Base-by-base conservation (phyloP, 805 yeast genomes). In the Cyberlindnera nakhonratchasimensis region DNA sequence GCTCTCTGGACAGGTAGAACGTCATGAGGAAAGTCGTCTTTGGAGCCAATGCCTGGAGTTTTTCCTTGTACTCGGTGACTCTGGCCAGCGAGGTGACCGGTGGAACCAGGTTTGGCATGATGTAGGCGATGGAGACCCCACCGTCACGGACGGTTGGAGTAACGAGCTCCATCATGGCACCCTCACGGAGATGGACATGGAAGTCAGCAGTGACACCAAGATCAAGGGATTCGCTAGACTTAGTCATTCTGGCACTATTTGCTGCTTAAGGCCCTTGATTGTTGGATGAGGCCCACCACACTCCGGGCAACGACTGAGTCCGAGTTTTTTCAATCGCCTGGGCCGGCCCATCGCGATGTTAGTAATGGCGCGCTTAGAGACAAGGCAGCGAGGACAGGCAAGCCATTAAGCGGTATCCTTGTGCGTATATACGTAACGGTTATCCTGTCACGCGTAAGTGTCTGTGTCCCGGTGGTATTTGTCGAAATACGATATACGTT, bases 181-280 rank as follows among this genome's bases (percentile, higher is more conserved):
- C 97, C 46, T 91, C 96, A 58, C 99, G 85, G 28, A 93, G 77
- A 62, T 93, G 99, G 37, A 93, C 98, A 59, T 93, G 99, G 76
- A 88, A 80, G 64, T 93, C 99, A 14, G 91, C 93, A 3, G 95
- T 77, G 34, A 75, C 62, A 6, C 93, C 93, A 29, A 86, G 64
- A 46, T 79, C 61, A 23, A 58, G 48, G 4, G 48, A 25, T 25
- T 14, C 13, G 29, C 6, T 6, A 14, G 32, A 29, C n/a, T 12
- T 6, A 7, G 32, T 14, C 32, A 29, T 29, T 34, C 17, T 21
- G 28, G 13, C 3, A 16, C n/a, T n/a, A n/a, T n/a, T n/a, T n/a
- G n/a, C n/a, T n/a, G n/a, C n/a, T n/a, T n/a, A n/a, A n/a, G n/a
- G n/a, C n/a, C n/a, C n/a, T n/a, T n/a, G n/a, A n/a, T 13, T 34